Conservation (phyloP, 2,329 filamentous ascomycete genomes). For the Colletotrichum chrysophilum region DNA sequence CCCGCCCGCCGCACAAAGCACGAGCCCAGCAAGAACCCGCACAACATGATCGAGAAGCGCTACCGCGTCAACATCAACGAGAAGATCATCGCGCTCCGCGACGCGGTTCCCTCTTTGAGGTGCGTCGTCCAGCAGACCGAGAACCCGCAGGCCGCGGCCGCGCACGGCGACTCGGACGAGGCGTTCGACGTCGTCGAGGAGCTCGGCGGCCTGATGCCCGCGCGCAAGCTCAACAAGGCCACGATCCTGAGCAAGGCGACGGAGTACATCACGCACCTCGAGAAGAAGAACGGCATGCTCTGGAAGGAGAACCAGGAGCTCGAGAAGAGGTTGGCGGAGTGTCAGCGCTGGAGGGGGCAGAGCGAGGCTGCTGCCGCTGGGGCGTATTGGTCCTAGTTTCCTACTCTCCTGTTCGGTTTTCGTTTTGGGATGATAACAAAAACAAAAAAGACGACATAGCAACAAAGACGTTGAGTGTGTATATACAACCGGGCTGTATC, state of each 20-base stretch:
- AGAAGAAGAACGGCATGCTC: slow-evolving; percentile 37
- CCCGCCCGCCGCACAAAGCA: slow-evolving; percentile 32
- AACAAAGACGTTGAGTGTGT: neutral
- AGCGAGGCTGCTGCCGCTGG: neutral
- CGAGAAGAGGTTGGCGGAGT: slow-evolving; percentile 28
- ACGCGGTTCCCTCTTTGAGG: slow-evolving; percentile 64
- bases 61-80: slow-evolving; percentile 86
- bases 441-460: neutral
- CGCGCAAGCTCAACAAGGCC: slow-evolving; percentile 47
- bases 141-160: slow-evolving; percentile 19
- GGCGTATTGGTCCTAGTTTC: neutral
- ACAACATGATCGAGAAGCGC: slow-evolving; percentile 86
- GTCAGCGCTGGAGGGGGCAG: slow-evolving; percentile 9
- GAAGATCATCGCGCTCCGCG: slow-evolving; percentile 78
- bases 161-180: slow-evolving; percentile 29
- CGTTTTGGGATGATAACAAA: too few relatives aligned
- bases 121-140: slow-evolving; percentile 36
- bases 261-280: slow-evolving; percentile 41
- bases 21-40: slow-evolving; percentile 73
- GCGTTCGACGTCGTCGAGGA: slow-evolving; percentile 28
- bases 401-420: too few relatives aligned
- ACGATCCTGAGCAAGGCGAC: slow-evolving; percentile 46
- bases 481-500: neutral
- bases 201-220: slow-evolving; percentile 35
- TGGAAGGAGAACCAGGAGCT: slow-evolving; percentile 36